These are phyloP conservation scores for Sporothrix inflata DNA, from an alignment of 2,329 filamentous ascomycete genomes.

Conservation along the genomic window DNA sequence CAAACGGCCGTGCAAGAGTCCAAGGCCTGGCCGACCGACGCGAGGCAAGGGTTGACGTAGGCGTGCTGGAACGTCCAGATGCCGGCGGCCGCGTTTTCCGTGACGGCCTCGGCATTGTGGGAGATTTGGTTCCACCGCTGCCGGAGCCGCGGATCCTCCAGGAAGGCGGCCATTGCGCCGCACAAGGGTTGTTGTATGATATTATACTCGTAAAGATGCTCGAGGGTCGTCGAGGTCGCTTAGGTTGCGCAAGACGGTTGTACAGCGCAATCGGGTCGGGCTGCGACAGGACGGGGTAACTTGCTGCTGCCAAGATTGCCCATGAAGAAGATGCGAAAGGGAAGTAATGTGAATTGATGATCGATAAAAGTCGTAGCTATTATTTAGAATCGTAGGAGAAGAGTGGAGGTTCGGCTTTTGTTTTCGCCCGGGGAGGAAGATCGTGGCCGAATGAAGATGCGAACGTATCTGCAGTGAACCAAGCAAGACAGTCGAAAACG, in stretches of 20 bases:
- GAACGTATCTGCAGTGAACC: neutral
- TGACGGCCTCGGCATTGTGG: constrained; percentile 84
- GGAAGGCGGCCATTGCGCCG: constrained; percentile 55
- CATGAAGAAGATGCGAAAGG: constrained; percentile 13
- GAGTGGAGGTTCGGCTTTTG: neutral
- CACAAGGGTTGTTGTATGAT: neutral
- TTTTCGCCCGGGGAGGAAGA: neutral
- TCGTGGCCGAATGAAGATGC: constrained; percentile 12
- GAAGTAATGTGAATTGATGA: neutral
- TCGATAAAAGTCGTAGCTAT: neutral
- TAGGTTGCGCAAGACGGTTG: neutral
- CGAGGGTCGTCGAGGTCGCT: neutral
- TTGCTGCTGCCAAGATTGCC: neutral
- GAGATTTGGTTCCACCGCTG: constrained; percentile 88
- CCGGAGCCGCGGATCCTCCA: constrained; percentile 84
- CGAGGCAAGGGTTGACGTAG: constrained; percentile 82
- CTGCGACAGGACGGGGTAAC: constrained; percentile 9
- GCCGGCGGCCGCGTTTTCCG: constrained; percentile 86
- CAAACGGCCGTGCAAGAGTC: constrained; percentile 74
- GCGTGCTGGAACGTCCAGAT: constrained; percentile 87
- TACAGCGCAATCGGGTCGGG: constrained; percentile 3
- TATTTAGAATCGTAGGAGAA: neutral
- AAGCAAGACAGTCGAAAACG: neutral
- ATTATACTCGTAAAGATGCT: neutral
- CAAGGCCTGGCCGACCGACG: constrained; percentile 66